These are phyloP conservation scores for Aspergillus sp. DNA, from an alignment of 2,329 filamentous ascomycete species.

Conservation along the genomic window DNA sequence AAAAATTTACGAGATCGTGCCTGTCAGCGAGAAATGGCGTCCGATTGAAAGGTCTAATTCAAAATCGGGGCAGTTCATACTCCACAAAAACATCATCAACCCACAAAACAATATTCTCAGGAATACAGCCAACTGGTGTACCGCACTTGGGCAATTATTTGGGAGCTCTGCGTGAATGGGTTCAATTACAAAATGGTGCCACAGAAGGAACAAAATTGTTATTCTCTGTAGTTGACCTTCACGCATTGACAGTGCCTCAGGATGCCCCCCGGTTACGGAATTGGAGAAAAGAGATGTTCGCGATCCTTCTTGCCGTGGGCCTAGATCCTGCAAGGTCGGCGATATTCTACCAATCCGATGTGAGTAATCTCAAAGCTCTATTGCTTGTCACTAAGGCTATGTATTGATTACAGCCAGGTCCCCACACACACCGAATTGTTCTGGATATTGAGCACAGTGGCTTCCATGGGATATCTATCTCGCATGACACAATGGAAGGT, in stretches of 20 bases:
- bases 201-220: constrained; percentile 56
- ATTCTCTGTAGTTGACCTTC: constrained; percentile 87
- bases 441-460: constrained; percentile 92
- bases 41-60: not conserved
- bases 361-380: constrained; percentile 35
- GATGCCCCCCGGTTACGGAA: constrained; percentile 53
- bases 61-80: constrained; percentile 9
- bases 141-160: constrained; percentile 95
- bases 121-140: constrained; percentile 91
- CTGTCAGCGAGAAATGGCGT: not conserved
- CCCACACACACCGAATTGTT: constrained; percentile 80
- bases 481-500: constrained; percentile 99
- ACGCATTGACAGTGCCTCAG: constrained; percentile 80
- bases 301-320: constrained; percentile 75
- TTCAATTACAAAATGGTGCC: constrained; percentile 63
- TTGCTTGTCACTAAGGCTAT: not conserved
- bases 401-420: constrained; percentile 44
- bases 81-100: constrained; percentile 4
- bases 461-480: constrained; percentile 86
- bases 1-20: not conserved
- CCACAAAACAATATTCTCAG: constrained; percentile 67
- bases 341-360: constrained; percentile 76
- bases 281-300: constrained; percentile 68
- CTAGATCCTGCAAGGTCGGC: constrained; percentile 68
- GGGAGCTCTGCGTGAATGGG: constrained; percentile 83